phyloP scores from a whole-genome alignment of 257 asterid genomes.

The Anisodus tanguticus region DNA sequence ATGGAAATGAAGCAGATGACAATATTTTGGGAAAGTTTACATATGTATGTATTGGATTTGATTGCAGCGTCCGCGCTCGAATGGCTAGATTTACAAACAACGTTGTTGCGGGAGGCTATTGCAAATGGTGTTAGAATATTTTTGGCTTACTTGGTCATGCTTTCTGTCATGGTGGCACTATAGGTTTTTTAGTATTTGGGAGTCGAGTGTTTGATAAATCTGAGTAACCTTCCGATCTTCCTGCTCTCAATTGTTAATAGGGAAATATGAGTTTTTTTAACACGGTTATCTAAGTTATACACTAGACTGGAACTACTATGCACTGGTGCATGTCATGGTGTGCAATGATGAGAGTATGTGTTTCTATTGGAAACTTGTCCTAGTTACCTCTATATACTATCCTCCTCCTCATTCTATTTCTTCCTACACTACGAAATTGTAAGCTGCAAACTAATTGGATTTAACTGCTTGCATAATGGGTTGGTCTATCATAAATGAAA shows the following conservation, averaged over 20 bases:
- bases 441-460: no score
- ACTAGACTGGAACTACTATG: no score
- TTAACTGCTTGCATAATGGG: no score
- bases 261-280: not conserved
- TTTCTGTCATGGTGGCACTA: constrained; percentile 41
- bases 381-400: no score
- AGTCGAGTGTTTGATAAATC: constrained; percentile 30
- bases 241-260: constrained; percentile 38
- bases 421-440: no score
- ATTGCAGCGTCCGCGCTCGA: constrained; percentile 33
- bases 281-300: no score
- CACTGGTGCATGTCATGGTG: no score
- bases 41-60: constrained; percentile 31
- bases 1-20: constrained; percentile 34
- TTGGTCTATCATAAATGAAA: no score
- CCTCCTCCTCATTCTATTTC: no score
- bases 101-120: constrained; percentile 33
- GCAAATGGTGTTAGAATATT: constrained; percentile 39
- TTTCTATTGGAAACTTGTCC: no score
- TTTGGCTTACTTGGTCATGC: constrained; percentile 43
- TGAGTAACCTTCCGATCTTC: constrained; percentile 42
- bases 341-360: no score
- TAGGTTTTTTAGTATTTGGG: constrained; percentile 44
- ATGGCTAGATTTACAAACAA: constrained; percentile 36
- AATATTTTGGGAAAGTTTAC: constrained; percentile 30